Base-by-base conservation (phyloP, 1,284 basidiomycete genomes). In the Irpex sp. region DNA sequence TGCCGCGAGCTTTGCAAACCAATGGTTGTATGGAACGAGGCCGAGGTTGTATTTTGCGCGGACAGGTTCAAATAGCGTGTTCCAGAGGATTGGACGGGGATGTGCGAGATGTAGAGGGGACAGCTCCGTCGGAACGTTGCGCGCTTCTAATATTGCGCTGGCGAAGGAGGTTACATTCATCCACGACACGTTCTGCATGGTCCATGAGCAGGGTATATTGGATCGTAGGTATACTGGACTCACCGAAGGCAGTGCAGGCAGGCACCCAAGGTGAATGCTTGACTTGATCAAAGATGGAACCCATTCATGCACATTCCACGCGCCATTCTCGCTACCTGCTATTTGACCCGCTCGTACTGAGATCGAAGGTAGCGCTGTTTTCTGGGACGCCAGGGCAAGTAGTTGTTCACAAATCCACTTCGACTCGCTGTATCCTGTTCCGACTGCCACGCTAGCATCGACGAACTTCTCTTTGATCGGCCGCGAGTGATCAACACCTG, bases 331-430 rank as follows among this genome's bases (percentile, higher is more conserved):
- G 8, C 63, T 58, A 5, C 66, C 78, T 49, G 72, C 72, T 26
- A 82, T 66, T 66, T 81, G 81, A 4, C 79, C 80, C 51, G 81
- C 73, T 17, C 80, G 73, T 4, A 80, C 70, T 6, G 75, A 67
- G 11, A 73, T 66, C 0, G 74, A 66, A 2, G 63, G 62, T 34
- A 80, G 65, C 2, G 64, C 61, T 1, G 60, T 70, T 57, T 60
- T 69, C 65, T 49, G 67, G 55, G 51, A 11, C 3, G 64, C 68
- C 5, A 61, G 68, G 69, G 38, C 63, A 61, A 65, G 67, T 38
- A 67, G 73, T 60, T 57, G 68, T 65, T 79, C 77, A 2, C 71
- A 72, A 2, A 78, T 72, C 74, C 75, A 79, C 66, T 79, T 79
- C 7, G 75, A 74, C 62, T 78, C 75, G 38, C 70, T 65, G 65